phyloP scores from a whole-genome alignment of 192 early-diverging fungal species.

The Nowakowskiella sp. region DNA sequence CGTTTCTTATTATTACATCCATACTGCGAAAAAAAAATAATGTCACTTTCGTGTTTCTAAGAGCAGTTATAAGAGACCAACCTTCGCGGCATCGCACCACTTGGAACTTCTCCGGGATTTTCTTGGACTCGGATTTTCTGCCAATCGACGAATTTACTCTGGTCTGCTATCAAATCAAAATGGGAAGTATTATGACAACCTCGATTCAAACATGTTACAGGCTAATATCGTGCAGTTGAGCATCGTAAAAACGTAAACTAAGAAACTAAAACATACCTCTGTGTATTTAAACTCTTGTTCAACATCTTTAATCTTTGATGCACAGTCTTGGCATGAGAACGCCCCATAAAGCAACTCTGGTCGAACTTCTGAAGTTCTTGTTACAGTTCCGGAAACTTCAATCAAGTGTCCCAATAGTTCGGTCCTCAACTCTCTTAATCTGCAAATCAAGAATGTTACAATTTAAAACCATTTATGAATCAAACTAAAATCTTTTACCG shows the following conservation, averaged over 20 bases:
- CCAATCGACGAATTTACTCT: slow-evolving; percentile 92
- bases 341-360: slow-evolving; percentile 89
- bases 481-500: slow-evolving; percentile 2
- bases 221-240: slow-evolving; percentile 36
- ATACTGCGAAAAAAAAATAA: slow-evolving; percentile 39
- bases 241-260: slow-evolving; percentile 15
- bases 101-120: slow-evolving; percentile 89
- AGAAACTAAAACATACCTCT: slow-evolving; percentile 43
- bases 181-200: slow-evolving; percentile 70
- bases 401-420: slow-evolving; percentile 74
- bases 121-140: slow-evolving; percentile 95
- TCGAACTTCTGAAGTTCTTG: slow-evolving; percentile 91
- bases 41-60: not conserved
- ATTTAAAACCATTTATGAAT: slow-evolving; percentile 1
- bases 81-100: slow-evolving; percentile 94
- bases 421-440: slow-evolving; percentile 80
- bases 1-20: slow-evolving; percentile 90
- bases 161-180: slow-evolving; percentile 76
- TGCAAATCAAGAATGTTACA: slow-evolving; percentile 21
- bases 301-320: slow-evolving; percentile 67
- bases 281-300: slow-evolving; percentile 97
- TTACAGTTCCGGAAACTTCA: slow-evolving; percentile 85
- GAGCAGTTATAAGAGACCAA: slow-evolving; percentile 20
- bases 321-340: slow-evolving; percentile 84
- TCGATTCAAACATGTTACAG: slow-evolving; percentile 71